These are phyloP conservation scores for Alloteropsis semialata DNA, from an alignment of 176 grass and related monocot genomes.

Conservation along the genomic window DNA sequence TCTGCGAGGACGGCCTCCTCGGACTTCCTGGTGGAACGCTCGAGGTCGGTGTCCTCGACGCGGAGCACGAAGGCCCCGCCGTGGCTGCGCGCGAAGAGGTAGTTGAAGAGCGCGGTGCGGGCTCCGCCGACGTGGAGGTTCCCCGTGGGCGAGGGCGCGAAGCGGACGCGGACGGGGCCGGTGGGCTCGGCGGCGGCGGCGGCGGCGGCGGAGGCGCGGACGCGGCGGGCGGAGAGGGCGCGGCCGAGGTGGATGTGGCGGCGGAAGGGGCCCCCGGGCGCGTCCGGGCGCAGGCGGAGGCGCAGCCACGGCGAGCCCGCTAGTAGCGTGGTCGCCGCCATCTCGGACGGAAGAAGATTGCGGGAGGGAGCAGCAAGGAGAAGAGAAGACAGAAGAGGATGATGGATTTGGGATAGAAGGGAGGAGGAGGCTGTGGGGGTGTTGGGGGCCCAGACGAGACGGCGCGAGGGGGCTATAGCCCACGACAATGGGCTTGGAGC, in stretches of 20 bases:
- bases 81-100: conserved; percentile 85
- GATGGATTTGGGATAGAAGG: background rate
- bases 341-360: background rate
- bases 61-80: conserved; percentile 76
- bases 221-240: conserved; percentile 41
- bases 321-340: conserved; percentile 43
- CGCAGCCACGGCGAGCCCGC: conserved; percentile 56
- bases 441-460: background rate
- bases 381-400: background rate
- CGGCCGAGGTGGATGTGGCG: conserved; percentile 28
- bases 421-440: background rate
- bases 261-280: background rate
- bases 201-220: conserved; percentile 11
- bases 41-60: conserved; percentile 91
- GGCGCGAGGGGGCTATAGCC: no score
- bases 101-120: conserved; percentile 89
- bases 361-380: background rate
- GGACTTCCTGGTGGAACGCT: conserved; percentile 77
- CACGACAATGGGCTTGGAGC: no score
- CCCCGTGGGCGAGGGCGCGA: conserved; percentile 86
- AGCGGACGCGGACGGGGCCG: conserved; percentile 81
- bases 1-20: conserved; percentile 88
- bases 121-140: conserved; percentile 90
- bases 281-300: conserved; percentile 46
- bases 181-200: background rate